Evolutionary conservation across 257 asterid species (phyloP), one percentile per base, ranked within the genome.

Genomic region (Osmanthus fragrans): DNA sequence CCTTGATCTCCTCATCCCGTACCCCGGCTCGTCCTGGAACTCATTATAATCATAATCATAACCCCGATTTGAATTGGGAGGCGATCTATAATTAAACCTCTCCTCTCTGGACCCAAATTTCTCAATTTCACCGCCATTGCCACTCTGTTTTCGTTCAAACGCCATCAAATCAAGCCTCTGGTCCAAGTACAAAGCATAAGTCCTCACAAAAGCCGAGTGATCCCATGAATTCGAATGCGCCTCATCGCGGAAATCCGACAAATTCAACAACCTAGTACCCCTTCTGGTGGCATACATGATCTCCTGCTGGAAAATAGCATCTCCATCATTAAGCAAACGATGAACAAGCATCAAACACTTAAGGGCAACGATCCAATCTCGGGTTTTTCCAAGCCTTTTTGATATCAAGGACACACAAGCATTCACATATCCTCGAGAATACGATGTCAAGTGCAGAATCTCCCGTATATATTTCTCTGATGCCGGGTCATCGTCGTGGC

Each of bases 401-500:
- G 95, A 92, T 34, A 92, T 75, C 6, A 85, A 79, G 5, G 82
- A 84, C 15, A 92, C 95, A 34, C 95, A 90, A 4, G 95, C 95
- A 76, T 80, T 84, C 7, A 92, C 91, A 40, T 92, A 87, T 2
- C 93, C 95, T 16, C 88, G 86, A 0, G 97, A 91, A 32, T 23
- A 82, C 13, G 95, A 92, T 70, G 93, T 88, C 65, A 90, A 77
- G 1, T 84, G 96, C 25, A 92, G 91, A 42, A 92, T 92, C 23
- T 89, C 92, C 51, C 95, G 76, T 2, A 92, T 68, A 60, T 92
- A 89, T 81, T 92, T 92, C 81, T 92, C 97, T 5, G 92, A 86
- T 13, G 96, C 94, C 0, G 96, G 96, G 71, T 92, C 97, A 32
- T 92, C 96, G 65, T 92, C 95, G 79, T 92, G 97, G 86, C 92